These are phyloP conservation scores for Alternaria alternata DNA, from an alignment of 2,329 filamentous ascomycete species.

Conservation along the genomic window DNA sequence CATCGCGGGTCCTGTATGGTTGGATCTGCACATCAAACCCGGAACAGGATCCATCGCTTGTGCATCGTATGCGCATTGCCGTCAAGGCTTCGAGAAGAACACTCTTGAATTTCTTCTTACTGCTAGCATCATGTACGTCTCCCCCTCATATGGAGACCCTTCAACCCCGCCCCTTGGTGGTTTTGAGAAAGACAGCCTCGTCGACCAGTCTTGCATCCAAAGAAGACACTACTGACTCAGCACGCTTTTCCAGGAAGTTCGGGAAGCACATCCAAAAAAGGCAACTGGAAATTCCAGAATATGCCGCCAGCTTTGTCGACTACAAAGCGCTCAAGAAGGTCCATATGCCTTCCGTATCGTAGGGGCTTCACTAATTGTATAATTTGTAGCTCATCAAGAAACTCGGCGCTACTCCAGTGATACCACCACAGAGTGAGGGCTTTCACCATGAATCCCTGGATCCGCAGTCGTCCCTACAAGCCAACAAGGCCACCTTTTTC, in stretches of 20 bases:
- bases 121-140: constrained; percentile 50
- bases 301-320: constrained; percentile 98
- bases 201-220: constrained; percentile 48
- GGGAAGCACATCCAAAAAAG: constrained; percentile 99
- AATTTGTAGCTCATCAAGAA: constrained; percentile 89
- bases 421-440: constrained; percentile 76
- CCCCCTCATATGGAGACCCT: constrained; percentile 45
- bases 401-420: constrained; percentile 87
- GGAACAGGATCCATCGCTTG: constrained; percentile 41
- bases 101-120: constrained; percentile 31
- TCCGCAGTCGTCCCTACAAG: constrained; percentile 88
- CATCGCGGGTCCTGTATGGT: constrained; percentile 45
- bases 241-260: constrained; percentile 81
- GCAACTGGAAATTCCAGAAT: constrained; percentile 98
- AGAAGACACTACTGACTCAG: constrained; percentile 49
- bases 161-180: constrained; percentile 38
- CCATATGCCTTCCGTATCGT: constrained; percentile 29
- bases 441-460: constrained; percentile 63
- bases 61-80: constrained; percentile 36
- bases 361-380: constrained; percentile 20
- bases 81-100: constrained; percentile 28
- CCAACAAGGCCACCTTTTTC: constrained; percentile 98
- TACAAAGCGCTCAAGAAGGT: constrained; percentile 99
- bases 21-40: constrained; percentile 33
- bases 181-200: constrained; percentile 46